Evolutionary conservation across 805 yeast genomes (phyloP).

Genomic region (Candida sithepensis): DNA sequence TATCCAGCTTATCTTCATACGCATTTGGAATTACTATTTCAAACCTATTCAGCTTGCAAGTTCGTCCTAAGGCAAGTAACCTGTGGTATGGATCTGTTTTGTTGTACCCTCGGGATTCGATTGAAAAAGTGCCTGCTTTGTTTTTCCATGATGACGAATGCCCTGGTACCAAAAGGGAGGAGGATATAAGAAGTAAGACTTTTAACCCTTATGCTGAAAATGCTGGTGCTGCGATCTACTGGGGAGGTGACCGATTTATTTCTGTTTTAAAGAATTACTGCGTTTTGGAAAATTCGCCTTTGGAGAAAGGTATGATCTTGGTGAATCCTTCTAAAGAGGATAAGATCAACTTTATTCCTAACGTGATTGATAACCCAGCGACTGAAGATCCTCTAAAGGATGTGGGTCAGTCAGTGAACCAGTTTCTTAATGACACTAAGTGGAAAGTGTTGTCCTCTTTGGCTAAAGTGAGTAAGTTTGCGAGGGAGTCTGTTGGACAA

Average conservation of each 20-base stretch:
- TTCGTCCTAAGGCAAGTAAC: conserved; percentile 77
- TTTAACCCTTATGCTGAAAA: conserved; percentile 72
- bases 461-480: conserved; percentile 69
- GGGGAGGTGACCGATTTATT: conserved; percentile 90
- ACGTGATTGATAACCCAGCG: conserved; percentile 33
- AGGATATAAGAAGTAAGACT: conserved; percentile 52
- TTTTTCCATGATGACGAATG: conserved; percentile 92
- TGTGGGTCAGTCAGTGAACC: conserved; percentile 35
- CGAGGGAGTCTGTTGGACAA: conserved; percentile 61
- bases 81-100: conserved; percentile 92
- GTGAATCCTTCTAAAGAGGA: conserved; percentile 77
- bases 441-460: conserved; percentile 86
- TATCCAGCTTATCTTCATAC: conserved; percentile 53
- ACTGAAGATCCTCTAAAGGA: conserved; percentile 31
- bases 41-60: conserved; percentile 72
- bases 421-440: conserved; percentile 62
- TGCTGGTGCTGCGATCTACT: conserved; percentile 50
- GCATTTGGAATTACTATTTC: conserved; percentile 63
- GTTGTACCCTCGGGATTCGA: conserved; percentile 59
- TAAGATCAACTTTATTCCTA: conserved; percentile 53
- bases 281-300: conserved; percentile 61
- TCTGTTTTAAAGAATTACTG: conserved; percentile 50
- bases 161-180: conserved; percentile 65
- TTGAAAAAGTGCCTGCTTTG: conserved; percentile 69
- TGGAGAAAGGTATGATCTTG: conserved; percentile 69